Base-by-base conservation (phyloP, 371 early-diverging fungal species). In the Apophysomyces sp. region DNA sequence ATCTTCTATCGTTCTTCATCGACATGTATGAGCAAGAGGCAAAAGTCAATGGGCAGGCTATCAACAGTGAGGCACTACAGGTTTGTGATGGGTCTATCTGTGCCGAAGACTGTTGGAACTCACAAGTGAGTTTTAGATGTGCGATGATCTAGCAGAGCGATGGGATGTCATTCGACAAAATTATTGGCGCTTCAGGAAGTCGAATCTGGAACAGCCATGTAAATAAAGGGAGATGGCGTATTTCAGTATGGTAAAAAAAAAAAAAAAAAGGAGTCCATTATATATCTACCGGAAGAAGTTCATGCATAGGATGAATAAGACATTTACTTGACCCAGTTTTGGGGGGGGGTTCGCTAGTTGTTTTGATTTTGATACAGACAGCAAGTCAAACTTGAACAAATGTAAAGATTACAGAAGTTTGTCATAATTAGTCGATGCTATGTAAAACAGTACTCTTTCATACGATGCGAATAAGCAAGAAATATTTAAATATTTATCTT, bases 101-200 rank as follows among this genome's bases (percentile, higher is more conserved):
- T 49, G n/a, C 44, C 28, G 4, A n/a, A 28, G 12, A 28, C 15
- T 29, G 27, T 27, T 9, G 3, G 53, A 51, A 13, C 29, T 16
- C 55, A 28, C 21, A n/a, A 31, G 12, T 18, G 15, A 3, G 36
- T 56, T 16, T 18, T 63, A 84, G 78, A 67, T 78, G 60, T 90
- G 90, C 69, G 68, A 67, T 28, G 63, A 61, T 16, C 71, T 94
- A 59, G 88, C 89, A 6, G 74, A 75, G 13, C 81, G 82, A 29
- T 65, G 79, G 24, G 94, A 94, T 62, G 69, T 81, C 0, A 84
- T 90, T 40, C 86, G 93, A 44, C 60, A 73, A 60, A 86, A 83
- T 57, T 94, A 92, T 71, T 94, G 94, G 94, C 58, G 71, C 32
- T 91, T 84, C 80, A 83, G 86, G 54, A 86, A 81, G 64, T 18